Base-by-base conservation (phyloP, 257 asterid genomes). In the Lycium ferocissimum region DNA sequence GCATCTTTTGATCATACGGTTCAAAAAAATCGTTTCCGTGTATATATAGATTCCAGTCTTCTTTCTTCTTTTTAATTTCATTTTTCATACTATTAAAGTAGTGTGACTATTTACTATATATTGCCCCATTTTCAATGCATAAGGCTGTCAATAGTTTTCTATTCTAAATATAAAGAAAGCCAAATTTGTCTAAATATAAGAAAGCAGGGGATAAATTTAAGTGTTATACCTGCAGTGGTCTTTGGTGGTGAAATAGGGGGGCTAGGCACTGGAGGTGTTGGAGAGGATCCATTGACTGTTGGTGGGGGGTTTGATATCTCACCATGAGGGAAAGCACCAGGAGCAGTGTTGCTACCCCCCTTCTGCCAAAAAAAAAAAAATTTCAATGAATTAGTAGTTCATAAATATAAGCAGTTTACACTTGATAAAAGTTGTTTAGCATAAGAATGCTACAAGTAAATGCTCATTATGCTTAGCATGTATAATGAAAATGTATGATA, bases 171-270 rank as follows among this genome's bases (percentile, higher is more conserved):
- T 3, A 63, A 22, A 22, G 14, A 63, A 4, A 63, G 13, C 22
- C 70, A 63, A 63, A 1, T 10, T 20, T 63, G 20, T 70, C 15
- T 70, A 70, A 43, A 17, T 18, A 70, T n/a, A 8, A 38, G 79
- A 70, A 70, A 70, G 10, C 51, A 40, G 13, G 53, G 10, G 54
- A 70, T 9, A 40, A 70, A 40, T 15, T 69, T 4, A 70, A 14
- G 20, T 69, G 26, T 9, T 37, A 69, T 70, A 72, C 80, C 58
- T 45, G 80, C 18, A 43, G 58, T 72, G 18, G 15, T 72, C 58
- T 45, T 72, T n/a, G 80, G 80, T 45, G 80, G 80, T 72, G 80
- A 45, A 45, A 72, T 38, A 3, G 80, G 80, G 37, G 58, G 58
- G 45, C 58, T 45, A 72, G 58, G 80, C 10, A 72, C 2, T 45